Evolutionary conservation across 306 rosid genomes (phyloP).

Genomic region (Quercus alba): DNA sequence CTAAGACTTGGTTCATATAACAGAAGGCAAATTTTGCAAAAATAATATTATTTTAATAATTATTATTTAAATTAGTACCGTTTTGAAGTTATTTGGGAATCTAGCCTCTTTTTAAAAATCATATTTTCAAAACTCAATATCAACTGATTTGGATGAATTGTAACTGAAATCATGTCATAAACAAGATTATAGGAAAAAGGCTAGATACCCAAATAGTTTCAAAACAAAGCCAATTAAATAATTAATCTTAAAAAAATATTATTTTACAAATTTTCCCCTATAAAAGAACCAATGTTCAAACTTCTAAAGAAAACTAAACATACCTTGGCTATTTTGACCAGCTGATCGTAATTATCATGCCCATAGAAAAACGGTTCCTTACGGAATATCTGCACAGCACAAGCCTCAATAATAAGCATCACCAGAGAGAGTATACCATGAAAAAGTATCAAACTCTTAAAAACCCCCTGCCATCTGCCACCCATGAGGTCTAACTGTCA

Average conservation of each 20-base stretch:
- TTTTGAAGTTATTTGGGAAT: no score
- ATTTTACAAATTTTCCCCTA: background rate
- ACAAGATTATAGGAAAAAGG: no score
- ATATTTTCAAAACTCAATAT: no score
- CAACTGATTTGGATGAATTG: no score
- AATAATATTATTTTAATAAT: no score
- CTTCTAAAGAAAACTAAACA: background rate
- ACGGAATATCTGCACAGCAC: slow-evolving; percentile 76
- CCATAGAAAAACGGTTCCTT: slow-evolving; percentile 98
- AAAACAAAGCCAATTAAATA: no score
- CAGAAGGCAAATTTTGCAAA: no score
- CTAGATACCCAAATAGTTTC: no score
- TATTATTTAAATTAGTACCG: no score
- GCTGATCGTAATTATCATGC: slow-evolving; percentile 89
- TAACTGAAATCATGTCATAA: no score
- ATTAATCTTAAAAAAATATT: no score
- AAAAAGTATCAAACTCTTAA: slow-evolving; percentile 19
- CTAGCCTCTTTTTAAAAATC: no score
- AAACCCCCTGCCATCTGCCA: slow-evolving; percentile 24
- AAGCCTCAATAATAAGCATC: slow-evolving; percentile 40
- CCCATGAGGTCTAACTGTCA: background rate
- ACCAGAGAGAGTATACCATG: slow-evolving; percentile 21
- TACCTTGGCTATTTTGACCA: slow-evolving; percentile 92
- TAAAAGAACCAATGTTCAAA: background rate
- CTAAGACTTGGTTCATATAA: background rate